Percentiles rank a stretch among this genome's conserved stretches.
These are phyloP conservation scores for Nakazawaea molendinolei DNA, from an alignment of 805 yeast species.

Conservation along the genomic window DNA sequence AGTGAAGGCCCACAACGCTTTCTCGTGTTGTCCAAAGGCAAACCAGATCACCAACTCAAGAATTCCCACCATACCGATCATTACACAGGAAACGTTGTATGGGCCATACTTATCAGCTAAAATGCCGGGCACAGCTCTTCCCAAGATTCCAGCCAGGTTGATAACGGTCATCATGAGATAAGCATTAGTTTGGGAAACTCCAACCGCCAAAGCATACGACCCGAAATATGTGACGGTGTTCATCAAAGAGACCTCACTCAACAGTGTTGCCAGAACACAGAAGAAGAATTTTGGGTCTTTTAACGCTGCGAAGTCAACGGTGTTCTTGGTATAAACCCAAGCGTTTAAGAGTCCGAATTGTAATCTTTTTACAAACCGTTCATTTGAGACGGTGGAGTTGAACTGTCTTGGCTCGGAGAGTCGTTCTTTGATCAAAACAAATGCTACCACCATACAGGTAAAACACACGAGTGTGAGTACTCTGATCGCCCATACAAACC, in stretches of 20 bases:
- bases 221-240: conserved; percentile 36
- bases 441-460: conserved; percentile 19
- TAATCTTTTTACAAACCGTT: too few relatives aligned
- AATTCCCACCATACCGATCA: conserved; percentile 38
- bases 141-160: conserved; percentile 42
- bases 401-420: too few relatives aligned
- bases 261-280: conserved; percentile 31
- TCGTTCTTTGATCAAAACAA: conserved; percentile 32
- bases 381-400: too few relatives aligned
- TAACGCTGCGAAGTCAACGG: conserved; percentile 24
- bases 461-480: conserved; percentile 33
- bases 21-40: conserved; percentile 39
- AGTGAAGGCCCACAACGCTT: conserved; percentile 35
- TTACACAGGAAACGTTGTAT: conserved; percentile 47
- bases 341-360: conserved; percentile 5
- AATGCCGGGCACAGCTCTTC: conserved; percentile 49
- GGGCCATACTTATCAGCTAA: conserved; percentile 49
- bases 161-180: conserved; percentile 39
- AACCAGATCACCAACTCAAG: conserved; percentile 49
- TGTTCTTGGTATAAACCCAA: conserved; percentile 10
- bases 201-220: conserved; percentile 36
- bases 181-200: conserved; percentile 31
- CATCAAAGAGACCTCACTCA: conserved; percentile 33
- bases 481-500: conserved; percentile 57
- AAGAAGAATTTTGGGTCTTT: conserved; percentile 30